Percentiles rank a stretch among this genome's conserved stretches.
phyloP scores from a whole-genome alignment of 2,329 filamentous ascomycete species.

The Magnaporthales sp. region DNA sequence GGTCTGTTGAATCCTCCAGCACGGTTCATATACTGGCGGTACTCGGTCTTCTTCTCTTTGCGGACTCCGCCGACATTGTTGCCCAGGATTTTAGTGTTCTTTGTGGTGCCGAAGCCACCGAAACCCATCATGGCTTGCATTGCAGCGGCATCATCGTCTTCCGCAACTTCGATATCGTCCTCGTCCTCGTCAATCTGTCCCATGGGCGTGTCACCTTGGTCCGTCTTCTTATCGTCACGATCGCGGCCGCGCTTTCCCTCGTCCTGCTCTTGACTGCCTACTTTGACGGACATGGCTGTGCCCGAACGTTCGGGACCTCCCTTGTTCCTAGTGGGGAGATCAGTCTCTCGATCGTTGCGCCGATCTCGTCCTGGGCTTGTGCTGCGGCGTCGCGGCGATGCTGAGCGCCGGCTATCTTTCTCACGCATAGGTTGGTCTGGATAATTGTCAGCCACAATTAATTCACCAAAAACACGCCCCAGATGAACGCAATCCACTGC shows the following conservation, averaged over 20 bases:
- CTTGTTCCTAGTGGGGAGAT: slow-evolving; percentile 3
- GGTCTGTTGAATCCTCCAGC: slow-evolving; percentile 75
- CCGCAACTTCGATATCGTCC: slow-evolving; percentile 38
- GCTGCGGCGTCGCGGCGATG: slow-evolving; percentile 9
- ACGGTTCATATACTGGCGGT: slow-evolving; percentile 94
- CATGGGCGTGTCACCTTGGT: slow-evolving; percentile 2
- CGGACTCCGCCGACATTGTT: slow-evolving; percentile 76
- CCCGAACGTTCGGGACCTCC: not conserved
- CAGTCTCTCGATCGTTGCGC: slow-evolving; percentile 3
- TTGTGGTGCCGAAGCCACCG: slow-evolving; percentile 74
- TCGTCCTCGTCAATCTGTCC: slow-evolving; percentile 23
- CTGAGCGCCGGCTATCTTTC: slow-evolving; percentile 9
- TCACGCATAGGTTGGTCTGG: not conserved
- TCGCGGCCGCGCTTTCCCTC: not conserved
- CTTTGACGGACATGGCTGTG: slow-evolving; percentile 6
- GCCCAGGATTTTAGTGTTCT: slow-evolving; percentile 79
- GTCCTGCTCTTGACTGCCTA: not conserved
- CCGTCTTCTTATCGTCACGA: not conserved
- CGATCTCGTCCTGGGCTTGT: slow-evolving; percentile 4
- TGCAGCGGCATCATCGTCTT: slow-evolving; percentile 59
- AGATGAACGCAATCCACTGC: not conserved
- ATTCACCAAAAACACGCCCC: not conserved
- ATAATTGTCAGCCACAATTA: not conserved
- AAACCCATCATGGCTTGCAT: slow-evolving; percentile 92
- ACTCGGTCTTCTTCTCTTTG: slow-evolving; percentile 92